Conservation (phyloP, 352 stramenopile species). For the Phytophthora aleatoria region DNA sequence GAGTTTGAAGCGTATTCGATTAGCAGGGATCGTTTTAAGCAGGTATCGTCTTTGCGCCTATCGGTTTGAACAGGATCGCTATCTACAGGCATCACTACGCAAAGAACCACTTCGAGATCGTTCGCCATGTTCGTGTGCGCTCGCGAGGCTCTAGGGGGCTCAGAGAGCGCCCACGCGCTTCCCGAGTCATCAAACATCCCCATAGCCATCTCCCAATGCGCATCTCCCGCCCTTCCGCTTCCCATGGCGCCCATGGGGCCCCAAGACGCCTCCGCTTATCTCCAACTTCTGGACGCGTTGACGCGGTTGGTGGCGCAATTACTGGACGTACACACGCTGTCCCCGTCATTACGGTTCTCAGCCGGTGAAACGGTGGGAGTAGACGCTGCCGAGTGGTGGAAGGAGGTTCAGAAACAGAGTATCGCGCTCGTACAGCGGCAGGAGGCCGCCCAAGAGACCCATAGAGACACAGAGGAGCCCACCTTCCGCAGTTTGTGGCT, state of each 20-base stretch:
- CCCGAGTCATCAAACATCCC: neutral
- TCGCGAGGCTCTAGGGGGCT: slow-evolving; percentile 6
- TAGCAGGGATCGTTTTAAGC: no score
- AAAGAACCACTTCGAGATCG: neutral
- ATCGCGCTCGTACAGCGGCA: slow-evolving; percentile 23
- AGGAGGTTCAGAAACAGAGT: slow-evolving; percentile 41
- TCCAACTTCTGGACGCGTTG: slow-evolving; percentile 34
- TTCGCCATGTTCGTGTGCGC: slow-evolving; percentile 32
- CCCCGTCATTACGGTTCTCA: slow-evolving; percentile 39
- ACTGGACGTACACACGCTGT: slow-evolving; percentile 47
- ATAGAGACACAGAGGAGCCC: slow-evolving; percentile 1
- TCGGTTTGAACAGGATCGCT: no score
- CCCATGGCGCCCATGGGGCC: neutral
- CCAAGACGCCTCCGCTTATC: slow-evolving; percentile 23
- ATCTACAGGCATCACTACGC: no score
- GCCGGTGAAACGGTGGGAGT: slow-evolving; percentile 35
- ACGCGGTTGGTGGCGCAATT: slow-evolving; percentile 41
- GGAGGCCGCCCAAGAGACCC: neutral
- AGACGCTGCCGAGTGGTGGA: slow-evolving; percentile 50
- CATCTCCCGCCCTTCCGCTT: neutral
- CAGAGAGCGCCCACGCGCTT: neutral
- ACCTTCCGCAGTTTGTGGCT: slow-evolving; percentile 19
- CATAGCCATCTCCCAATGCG: neutral
- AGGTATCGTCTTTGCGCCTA: no score
- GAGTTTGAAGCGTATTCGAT: no score